Percentiles rank a stretch among this genome's conserved stretches.
Conservation (phyloP, 306 rosid species). For the Glycine tomentella region DNA sequence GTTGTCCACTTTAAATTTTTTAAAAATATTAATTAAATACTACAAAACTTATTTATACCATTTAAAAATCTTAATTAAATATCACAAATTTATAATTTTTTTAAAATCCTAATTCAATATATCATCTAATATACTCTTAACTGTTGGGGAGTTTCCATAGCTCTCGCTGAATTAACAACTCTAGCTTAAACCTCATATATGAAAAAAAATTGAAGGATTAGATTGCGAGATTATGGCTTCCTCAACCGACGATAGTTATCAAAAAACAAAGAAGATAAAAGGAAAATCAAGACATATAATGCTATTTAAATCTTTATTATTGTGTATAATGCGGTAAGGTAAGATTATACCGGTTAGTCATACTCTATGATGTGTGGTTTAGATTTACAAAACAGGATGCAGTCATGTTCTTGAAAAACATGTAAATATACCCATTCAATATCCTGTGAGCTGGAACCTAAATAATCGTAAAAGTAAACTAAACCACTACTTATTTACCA, state of each 20-base stretch:
- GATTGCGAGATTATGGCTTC: too few relatives aligned
- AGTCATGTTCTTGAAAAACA: slow-evolving; percentile 42
- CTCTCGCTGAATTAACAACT: too few relatives aligned
- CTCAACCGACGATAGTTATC: too few relatives aligned
- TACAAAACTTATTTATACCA: too few relatives aligned
- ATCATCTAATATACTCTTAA: too few relatives aligned
- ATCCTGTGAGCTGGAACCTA: slow-evolving; percentile 31
- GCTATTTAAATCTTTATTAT: background rate
- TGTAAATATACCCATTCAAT: slow-evolving; percentile 39
- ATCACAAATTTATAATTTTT: too few relatives aligned
- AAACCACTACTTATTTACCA: slow-evolving; percentile 48
- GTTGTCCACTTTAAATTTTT: accelerated
- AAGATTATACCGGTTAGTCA: slow-evolving; percentile 22
- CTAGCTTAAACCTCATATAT: too few relatives aligned
- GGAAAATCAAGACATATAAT: background rate
- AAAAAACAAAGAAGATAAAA: background rate
- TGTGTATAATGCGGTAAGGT: background rate
- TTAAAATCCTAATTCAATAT: too few relatives aligned
- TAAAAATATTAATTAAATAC: too few relatives aligned
- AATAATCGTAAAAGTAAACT: slow-evolving; percentile 24
- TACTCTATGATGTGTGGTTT: slow-evolving; percentile 31
- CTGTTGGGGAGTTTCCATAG: too few relatives aligned
- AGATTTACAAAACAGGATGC: slow-evolving; percentile 41
- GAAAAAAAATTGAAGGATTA: too few relatives aligned
- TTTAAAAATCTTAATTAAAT: too few relatives aligned